These are phyloP conservation scores for Kwoniella newhampshirensis DNA, from an alignment of 768 basidiomycete genomes.

Conservation along the genomic window DNA sequence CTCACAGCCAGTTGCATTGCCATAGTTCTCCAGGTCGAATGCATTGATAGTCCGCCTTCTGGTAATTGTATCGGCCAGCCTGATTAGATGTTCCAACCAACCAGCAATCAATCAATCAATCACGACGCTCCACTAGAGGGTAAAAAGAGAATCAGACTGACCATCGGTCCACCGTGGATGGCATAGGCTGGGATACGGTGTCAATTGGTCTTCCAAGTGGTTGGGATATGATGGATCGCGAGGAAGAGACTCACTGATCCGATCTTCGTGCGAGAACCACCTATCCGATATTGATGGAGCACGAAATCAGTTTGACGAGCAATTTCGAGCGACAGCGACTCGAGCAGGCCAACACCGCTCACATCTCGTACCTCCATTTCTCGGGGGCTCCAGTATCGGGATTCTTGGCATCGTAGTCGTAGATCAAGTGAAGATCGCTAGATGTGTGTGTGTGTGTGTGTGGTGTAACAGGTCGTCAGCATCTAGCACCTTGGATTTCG, in stretches of 20 bases:
- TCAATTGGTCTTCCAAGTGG: too few species aligned
- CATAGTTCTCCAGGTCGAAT: conserved; percentile 18
- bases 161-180: conserved; percentile 18
- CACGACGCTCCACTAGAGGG: too few species aligned
- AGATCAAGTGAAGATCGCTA: conserved; percentile 10
- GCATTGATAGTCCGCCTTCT: conserved; percentile 15
- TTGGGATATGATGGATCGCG: too few species aligned
- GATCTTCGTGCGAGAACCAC: conserved; percentile 16
- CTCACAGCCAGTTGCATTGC: conserved; percentile 17
- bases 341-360: too few species aligned
- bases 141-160: not conserved
- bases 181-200: conserved; percentile 14
- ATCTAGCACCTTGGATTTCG: not conserved
- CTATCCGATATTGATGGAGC: not conserved
- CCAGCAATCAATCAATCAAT: too few species aligned
- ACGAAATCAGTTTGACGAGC: too few species aligned
- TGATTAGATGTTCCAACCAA: not conserved
- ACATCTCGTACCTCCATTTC: conserved; percentile 23
- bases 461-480: not conserved
- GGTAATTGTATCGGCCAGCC: conserved; percentile 16
- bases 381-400: conserved; percentile 9
- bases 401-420: conserved; percentile 16
- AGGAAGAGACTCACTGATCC: conserved; percentile 3
- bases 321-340: too few species aligned
- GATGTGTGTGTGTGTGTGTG: not conserved